Conservation (phyloP, 495 filamentous ascomycete species). For the Annulohypoxylon bovei region DNA sequence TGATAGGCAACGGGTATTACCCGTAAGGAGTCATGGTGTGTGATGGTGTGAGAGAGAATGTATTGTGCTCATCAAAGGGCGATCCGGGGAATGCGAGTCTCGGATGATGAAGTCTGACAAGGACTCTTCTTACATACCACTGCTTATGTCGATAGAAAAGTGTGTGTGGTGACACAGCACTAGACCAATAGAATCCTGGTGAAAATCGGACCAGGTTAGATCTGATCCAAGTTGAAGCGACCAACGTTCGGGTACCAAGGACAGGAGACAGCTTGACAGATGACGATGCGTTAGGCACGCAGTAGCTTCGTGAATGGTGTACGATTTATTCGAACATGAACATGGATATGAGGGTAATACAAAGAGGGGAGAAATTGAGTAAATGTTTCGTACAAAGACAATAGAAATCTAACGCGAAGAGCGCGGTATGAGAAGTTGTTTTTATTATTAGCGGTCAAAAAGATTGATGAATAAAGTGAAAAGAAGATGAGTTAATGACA, state of each 20-base stretch:
- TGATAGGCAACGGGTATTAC: conserved; percentile 10
- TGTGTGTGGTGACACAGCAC: conserved; percentile 26
- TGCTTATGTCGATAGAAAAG: conserved; percentile 28
- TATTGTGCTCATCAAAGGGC: conserved; percentile 30
- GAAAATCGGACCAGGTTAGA: conserved; percentile 39
- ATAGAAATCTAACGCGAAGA: not conserved
- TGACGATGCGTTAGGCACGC: conserved; percentile 29
- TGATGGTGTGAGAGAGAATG: conserved; percentile 1
- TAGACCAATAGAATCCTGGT: conserved; percentile 34
- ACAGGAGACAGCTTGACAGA: conserved; percentile 31
- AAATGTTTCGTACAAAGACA: not conserved
- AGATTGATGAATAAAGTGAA: not conserved
- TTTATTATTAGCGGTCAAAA: not conserved
- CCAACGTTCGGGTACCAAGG: conserved; percentile 25
- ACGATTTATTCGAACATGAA: conserved; percentile 11
- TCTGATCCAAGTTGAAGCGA: conserved; percentile 32
- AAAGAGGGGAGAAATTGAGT: not conserved
- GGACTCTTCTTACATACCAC: conserved; percentile 41
- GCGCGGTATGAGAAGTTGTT: not conserved
- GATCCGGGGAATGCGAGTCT: conserved; percentile 41
- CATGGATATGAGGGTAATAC: conserved; percentile 4
- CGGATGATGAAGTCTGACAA: conserved; percentile 22
- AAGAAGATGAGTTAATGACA: not conserved
- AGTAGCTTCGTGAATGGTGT: conserved; percentile 7
- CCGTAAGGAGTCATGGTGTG: conserved; percentile 22